Evolutionary conservation across 2,329 filamentous ascomycete species (phyloP).

Genomic region (Ophiostoma sp.): DNA sequence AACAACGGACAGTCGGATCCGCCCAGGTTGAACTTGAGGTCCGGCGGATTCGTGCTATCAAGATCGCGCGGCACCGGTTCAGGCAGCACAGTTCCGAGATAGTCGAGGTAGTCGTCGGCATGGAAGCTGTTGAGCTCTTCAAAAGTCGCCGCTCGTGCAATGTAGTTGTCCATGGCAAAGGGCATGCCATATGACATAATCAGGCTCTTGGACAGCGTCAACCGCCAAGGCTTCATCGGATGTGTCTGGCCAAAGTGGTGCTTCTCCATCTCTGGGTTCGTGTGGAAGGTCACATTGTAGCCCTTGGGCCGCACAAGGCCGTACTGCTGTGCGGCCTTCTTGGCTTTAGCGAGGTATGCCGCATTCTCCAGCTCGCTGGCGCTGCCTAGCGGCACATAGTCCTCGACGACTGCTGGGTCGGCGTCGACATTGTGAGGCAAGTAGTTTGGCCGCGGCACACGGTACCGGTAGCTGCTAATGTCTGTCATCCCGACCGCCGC

Average conservation of each 20-base stretch:
- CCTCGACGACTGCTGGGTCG: conserved; percentile 53
- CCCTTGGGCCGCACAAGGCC: conserved; percentile 78
- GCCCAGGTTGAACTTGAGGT: conserved; percentile 77
- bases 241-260: conserved; percentile 97
- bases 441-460: conserved; percentile 61
- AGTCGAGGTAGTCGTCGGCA: conserved; percentile 85
- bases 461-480: conserved; percentile 52
- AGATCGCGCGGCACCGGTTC: conserved; percentile 64
- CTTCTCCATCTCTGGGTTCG: conserved; percentile 90
- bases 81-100: conserved; percentile 71
- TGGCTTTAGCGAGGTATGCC: conserved; percentile 58
- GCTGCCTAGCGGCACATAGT: conserved; percentile 53
- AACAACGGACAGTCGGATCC: conserved; percentile 96
- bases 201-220: conserved; percentile 92
- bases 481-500: conserved; percentile 37
- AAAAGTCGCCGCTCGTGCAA: conserved; percentile 78
- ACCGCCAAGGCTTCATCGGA: conserved; percentile 98
- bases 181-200: conserved; percentile 95
- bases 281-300: conserved; percentile 92
- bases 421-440: conserved; percentile 55
- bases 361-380: conserved; percentile 57
- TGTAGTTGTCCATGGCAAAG: conserved; percentile 93
- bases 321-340: conserved; percentile 58
- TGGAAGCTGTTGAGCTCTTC: conserved; percentile 89
- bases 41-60: conserved; percentile 62